phyloP scores from a whole-genome alignment of 73 alveolate species.

The Paramecium tetraurelia region DNA sequence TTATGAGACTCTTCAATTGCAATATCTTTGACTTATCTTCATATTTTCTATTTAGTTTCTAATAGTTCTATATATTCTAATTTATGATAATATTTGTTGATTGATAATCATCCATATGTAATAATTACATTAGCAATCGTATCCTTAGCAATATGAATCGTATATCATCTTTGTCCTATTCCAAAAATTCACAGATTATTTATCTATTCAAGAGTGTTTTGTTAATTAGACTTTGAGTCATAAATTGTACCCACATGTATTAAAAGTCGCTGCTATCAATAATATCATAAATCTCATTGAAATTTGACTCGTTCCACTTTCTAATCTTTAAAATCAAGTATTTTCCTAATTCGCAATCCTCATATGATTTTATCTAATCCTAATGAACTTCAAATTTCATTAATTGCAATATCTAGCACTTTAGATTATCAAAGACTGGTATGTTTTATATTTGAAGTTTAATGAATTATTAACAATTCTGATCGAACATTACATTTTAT shows the following conservation, averaged over 20 bases:
- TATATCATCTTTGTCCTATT: not conserved
- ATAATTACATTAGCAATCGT: not conserved
- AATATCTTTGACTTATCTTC: not conserved
- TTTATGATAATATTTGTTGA: not conserved
- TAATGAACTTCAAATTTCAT: not conserved
- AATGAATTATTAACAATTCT: not conserved
- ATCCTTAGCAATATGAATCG: not conserved
- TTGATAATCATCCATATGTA: not conserved
- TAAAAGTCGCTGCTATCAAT: not conserved
- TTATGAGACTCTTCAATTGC: not conserved
- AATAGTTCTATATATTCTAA: not conserved
- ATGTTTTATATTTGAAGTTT: not conserved
- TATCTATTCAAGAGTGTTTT: not conserved
- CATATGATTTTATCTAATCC: not conserved
- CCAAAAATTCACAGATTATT: not conserved
- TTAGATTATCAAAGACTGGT: not conserved
- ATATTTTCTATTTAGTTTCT: not conserved
- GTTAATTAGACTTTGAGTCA: not conserved
- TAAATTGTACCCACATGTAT: not conserved
- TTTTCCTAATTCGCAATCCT: not conserved
- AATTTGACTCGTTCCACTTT: not conserved
- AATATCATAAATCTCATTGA: not conserved
- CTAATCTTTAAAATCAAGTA: not conserved
- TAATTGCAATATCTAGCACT: not conserved
- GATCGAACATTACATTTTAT: not conserved